A percentile compares a stretch with the other conserved stretches of the same genome.
Conservation (phyloP, 768 basidiomycete genomes). For the Tylopilus balloui region DNA sequence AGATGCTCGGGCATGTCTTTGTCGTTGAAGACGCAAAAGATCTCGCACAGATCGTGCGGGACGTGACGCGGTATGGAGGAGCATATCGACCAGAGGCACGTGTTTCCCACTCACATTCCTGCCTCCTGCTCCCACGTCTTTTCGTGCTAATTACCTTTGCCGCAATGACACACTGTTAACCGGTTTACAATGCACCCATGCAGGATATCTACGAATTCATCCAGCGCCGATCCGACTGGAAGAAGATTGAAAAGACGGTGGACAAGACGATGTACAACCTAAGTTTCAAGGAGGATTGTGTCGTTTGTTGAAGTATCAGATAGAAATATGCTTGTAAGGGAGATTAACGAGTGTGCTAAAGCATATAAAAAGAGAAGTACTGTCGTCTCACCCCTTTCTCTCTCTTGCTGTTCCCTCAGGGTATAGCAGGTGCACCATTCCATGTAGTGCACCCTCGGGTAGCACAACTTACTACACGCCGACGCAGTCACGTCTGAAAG, state of each 20-base stretch:
- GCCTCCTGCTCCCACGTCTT: neutral
- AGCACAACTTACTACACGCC: too few species aligned
- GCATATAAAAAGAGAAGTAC: too few species aligned
- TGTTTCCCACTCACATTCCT: neutral
- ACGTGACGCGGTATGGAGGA: conserved; percentile 94
- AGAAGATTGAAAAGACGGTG: conserved; percentile 95
- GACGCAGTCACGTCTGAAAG: too few species aligned
- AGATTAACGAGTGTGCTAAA: too few species aligned
- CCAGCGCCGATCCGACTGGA: conserved; percentile 93
- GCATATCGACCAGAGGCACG: conserved; percentile 88
- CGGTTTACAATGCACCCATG: neutral
- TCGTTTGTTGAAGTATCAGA: conserved; percentile 42
- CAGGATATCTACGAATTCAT: conserved; percentile 96
- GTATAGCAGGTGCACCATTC: too few species aligned
- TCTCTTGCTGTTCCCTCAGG: too few species aligned
- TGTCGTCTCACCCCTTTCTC: too few species aligned
- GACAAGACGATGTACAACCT: conserved; percentile 94
- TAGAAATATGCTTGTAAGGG: too few species aligned
- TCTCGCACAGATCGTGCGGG: conserved; percentile 90
- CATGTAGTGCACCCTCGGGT: too few species aligned
- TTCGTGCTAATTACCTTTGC: too few species aligned
- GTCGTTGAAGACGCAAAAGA: conserved; percentile 96
- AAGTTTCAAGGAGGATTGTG: conserved; percentile 90
- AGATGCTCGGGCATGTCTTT: conserved; percentile 96
- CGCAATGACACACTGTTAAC: too few species aligned